Conservation (phyloP, 345 rosid genomes). For the Gynandropsis gynandra region DNA sequence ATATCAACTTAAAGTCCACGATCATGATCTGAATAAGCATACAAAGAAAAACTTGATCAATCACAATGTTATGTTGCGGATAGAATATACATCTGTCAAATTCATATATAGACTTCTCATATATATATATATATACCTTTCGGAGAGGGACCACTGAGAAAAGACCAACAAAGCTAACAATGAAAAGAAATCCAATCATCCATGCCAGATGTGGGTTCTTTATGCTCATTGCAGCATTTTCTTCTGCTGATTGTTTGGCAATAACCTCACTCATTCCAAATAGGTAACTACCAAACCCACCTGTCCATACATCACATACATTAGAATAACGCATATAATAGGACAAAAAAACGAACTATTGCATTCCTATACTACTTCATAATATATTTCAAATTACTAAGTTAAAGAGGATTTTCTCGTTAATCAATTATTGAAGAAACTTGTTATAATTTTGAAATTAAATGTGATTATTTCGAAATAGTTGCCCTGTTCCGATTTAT, state of each 20-base stretch:
- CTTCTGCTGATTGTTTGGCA: slow-evolving; percentile 49
- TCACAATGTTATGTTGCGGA: too few species aligned
- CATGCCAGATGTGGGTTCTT: slow-evolving; percentile 61
- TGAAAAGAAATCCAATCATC: slow-evolving; percentile 72
- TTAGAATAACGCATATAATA: too few species aligned
- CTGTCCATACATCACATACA: slow-evolving; percentile 31
- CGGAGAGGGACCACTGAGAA: slow-evolving; percentile 76
- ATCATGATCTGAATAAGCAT: slow-evolving; percentile 56
- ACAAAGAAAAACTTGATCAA: slow-evolving; percentile 2
- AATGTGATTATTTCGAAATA: too few species aligned
- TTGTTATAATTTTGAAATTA: too few species aligned
- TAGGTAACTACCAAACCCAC: slow-evolving; percentile 77
- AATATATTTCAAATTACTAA: too few species aligned
- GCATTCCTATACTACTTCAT: too few species aligned
- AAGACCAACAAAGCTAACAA: slow-evolving; percentile 81
- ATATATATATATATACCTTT: slow-evolving; percentile 57
- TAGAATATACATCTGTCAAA: too few species aligned
- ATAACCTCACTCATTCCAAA: slow-evolving; percentile 61
- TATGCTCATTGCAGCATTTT: slow-evolving; percentile 40
- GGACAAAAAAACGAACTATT: too few species aligned
- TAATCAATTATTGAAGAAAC: too few species aligned
- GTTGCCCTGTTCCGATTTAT: too few species aligned
- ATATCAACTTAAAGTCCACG: slow-evolving; percentile 65
- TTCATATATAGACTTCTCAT: too few species aligned
- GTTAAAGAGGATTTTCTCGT: too few species aligned